Evolutionary conservation across 331 rosid species (phyloP).

Genomic region (Rhamnella rubrinervis): DNA sequence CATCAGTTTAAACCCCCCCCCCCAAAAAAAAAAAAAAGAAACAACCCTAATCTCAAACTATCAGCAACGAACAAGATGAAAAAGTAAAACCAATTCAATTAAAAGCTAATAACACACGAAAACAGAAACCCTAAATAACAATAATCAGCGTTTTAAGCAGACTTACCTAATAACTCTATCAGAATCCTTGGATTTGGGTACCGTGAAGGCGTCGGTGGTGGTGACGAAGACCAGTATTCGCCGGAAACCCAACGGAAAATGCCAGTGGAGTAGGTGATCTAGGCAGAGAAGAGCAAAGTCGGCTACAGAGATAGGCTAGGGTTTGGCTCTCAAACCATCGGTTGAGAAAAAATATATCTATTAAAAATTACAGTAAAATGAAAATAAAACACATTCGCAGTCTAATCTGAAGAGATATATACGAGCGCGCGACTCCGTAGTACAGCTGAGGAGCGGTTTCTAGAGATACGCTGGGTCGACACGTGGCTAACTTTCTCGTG

Average conservation of each 20-base stretch:
- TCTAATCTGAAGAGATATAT: background rate
- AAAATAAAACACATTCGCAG: too few species aligned
- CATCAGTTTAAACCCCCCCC: background rate
- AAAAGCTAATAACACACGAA: background rate
- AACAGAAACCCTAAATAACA: background rate
- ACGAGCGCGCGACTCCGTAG: background rate
- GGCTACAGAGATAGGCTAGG: constrained; percentile 14
- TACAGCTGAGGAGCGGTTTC: constrained; percentile 2
- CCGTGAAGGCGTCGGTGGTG: background rate
- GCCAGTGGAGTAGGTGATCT: constrained; percentile 1
- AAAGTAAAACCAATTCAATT: background rate
- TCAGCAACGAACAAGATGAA: background rate
- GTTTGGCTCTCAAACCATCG: constrained; percentile 8
- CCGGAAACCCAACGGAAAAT: background rate
- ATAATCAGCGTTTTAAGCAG: background rate
- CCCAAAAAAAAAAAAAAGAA: too few species aligned
- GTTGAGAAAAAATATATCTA: background rate
- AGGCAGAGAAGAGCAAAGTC: background rate
- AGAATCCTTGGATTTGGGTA: background rate
- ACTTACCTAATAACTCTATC: background rate
- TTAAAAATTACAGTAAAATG: too few species aligned
- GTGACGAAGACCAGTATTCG: constrained; percentile 4
- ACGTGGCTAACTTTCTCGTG: background rate
- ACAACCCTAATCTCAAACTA: constrained; percentile 10
- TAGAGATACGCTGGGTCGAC: background rate